Percentiles rank a stretch among this genome's conserved stretches.
Conservation (phyloP, 129 eudicot species). For the Flaveria brownii region DNA sequence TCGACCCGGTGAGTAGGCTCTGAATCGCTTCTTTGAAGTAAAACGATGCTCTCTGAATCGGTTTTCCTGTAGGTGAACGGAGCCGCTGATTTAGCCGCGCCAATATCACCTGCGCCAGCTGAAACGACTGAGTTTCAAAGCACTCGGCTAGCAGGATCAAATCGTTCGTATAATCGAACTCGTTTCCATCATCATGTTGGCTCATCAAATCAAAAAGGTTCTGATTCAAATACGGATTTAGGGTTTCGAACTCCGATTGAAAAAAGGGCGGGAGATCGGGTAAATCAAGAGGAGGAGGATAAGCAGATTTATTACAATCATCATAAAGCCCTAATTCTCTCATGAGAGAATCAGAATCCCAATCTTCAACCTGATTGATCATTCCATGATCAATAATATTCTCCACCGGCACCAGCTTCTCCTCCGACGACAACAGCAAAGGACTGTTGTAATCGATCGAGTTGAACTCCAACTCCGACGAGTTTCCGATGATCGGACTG, state of each 20-base stretch:
- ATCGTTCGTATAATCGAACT: slow-evolving; percentile 62
- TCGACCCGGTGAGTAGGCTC: slow-evolving; percentile 56
- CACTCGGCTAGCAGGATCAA: slow-evolving; percentile 68
- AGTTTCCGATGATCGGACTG: slow-evolving; percentile 41
- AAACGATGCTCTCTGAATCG: slow-evolving; percentile 76
- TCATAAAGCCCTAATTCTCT: slow-evolving; percentile 36
- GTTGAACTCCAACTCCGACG: slow-evolving; percentile 31
- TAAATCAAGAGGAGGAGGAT: slow-evolving; percentile 32
- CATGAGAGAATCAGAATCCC: slow-evolving; percentile 69
- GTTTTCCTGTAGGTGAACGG: slow-evolving; percentile 52
- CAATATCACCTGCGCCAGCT: slow-evolving; percentile 60
- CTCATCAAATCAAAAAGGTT: slow-evolving; percentile 40
- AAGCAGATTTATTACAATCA: slow-evolving; percentile 31
- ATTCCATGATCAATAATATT: slow-evolving; percentile 42
- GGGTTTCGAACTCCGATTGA: slow-evolving; percentile 41
- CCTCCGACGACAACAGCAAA: not conserved
- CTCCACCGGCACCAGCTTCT: no score
- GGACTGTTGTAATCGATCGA: slow-evolving; percentile 3
- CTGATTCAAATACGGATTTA: slow-evolving; percentile 26
- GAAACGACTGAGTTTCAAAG: slow-evolving; percentile 66
- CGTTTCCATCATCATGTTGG: slow-evolving; percentile 29
- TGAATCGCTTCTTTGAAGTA: slow-evolving; percentile 91
- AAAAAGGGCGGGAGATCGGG: slow-evolving; percentile 51
- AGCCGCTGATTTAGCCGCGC: slow-evolving; percentile 84
- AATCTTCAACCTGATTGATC: slow-evolving; percentile 61